A percentile compares a stretch with the other conserved stretches of the same genome.
Evolutionary conservation across 768 basidiomycete genomes (phyloP).

Genomic region (Galerina sulciceps): DNA sequence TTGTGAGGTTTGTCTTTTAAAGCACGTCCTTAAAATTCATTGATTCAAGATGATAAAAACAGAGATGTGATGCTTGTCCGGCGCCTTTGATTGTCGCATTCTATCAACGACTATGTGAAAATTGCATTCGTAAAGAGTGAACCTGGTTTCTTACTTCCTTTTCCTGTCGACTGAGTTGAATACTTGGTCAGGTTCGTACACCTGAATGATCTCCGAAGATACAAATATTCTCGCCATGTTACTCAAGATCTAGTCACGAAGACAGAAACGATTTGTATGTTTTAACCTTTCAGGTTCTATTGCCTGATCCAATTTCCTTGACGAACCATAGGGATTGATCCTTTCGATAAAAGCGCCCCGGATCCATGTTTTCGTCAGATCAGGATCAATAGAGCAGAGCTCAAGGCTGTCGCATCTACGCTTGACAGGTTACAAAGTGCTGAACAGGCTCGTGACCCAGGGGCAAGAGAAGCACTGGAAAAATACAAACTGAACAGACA

Average conservation of each 20-base stretch:
- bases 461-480: neutral
- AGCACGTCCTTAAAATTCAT: neutral
- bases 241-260: too few species aligned
- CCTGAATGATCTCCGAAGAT: too few species aligned
- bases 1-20: neutral
- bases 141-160: too few species aligned
- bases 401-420: neutral
- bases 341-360: too few species aligned
- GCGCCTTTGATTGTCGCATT: neutral
- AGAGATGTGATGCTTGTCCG: neutral
- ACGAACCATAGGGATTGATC: too few species aligned
- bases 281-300: too few species aligned
- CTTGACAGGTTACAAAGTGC: neutral
- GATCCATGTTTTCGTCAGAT: neutral
- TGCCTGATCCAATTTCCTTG: too few species aligned
- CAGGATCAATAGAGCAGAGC: neutral
- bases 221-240: too few species aligned
- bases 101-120: neutral
- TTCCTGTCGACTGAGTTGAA: too few species aligned
- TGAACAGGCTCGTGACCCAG: neutral
- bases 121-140: neutral
- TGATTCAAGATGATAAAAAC: neutral
- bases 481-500: neutral
- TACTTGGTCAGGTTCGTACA: neutral
- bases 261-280: too few species aligned